phyloP scores from a whole-genome alignment of 805 yeast genomes.

The Candida michaelii region DNA sequence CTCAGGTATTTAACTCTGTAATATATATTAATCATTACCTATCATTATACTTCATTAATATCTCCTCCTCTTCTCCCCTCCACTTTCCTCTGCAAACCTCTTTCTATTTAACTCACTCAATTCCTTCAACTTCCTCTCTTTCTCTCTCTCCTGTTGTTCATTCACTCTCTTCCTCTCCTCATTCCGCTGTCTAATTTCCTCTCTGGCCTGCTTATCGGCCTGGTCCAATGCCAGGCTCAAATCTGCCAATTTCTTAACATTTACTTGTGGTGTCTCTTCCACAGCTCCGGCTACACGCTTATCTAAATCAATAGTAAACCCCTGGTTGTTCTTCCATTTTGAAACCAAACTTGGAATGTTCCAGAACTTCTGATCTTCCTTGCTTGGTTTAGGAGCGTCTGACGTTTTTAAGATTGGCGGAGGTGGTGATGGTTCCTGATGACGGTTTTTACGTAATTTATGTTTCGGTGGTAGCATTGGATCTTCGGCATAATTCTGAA shows the following conservation, averaged over 20 bases:
- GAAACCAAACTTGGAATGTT: constrained; percentile 88
- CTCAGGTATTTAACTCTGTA: too few species aligned
- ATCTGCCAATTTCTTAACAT: constrained; percentile 58
- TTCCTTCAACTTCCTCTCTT: constrained; percentile 27
- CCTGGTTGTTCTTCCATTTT: constrained; percentile 93
- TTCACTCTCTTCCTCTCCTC: constrained; percentile 26
- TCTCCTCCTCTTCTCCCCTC: not conserved
- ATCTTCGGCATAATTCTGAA: constrained; percentile 68
- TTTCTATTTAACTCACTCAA: constrained; percentile 28
- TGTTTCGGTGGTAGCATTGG: constrained; percentile 85
- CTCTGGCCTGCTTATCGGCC: constrained; percentile 46
- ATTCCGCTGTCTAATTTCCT: constrained; percentile 24
- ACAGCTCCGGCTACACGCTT: constrained; percentile 63
- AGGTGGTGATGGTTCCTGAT: constrained; percentile 55
- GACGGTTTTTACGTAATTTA: constrained; percentile 70
- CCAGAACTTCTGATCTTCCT: constrained; percentile 80
- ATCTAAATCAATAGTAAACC: constrained; percentile 79
- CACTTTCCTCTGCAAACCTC: constrained; percentile 12
- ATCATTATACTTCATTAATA: too few species aligned
- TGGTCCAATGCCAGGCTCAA: constrained; percentile 70
- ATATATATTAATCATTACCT: not conserved
- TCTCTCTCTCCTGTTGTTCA: constrained; percentile 25
- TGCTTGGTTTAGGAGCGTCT: constrained; percentile 48
- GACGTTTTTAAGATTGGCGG: constrained; percentile 53
- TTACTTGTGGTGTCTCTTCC: constrained; percentile 28